Percentiles rank a stretch among this genome's conserved stretches.
Evolutionary conservation across 345 rosid genomes (phyloP).

Genomic region (Balakata baccata): DNA sequence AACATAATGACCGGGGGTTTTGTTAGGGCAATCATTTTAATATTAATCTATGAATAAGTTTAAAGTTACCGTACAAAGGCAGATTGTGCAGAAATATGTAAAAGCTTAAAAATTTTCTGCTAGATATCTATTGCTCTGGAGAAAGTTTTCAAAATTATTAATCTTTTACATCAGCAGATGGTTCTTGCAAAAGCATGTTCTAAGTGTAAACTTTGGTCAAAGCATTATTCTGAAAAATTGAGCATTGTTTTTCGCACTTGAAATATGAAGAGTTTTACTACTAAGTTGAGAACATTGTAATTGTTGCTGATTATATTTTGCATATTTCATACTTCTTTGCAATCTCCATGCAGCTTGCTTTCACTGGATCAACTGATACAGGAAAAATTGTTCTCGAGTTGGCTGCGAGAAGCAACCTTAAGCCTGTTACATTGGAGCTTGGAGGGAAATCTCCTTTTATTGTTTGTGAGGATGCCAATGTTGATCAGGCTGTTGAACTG

Average conservation of each 20-base stretch:
- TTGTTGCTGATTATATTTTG: neutral
- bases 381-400: slow-evolving; percentile 66
- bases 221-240: neutral
- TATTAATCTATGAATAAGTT: no score
- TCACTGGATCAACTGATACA: slow-evolving; percentile 82
- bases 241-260: neutral
- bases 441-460: slow-evolving; percentile 98
- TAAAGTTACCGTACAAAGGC: no score
- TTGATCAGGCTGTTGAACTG: slow-evolving; percentile 77
- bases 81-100: no score
- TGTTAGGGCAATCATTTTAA: neutral
- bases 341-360: slow-evolving; percentile 61
- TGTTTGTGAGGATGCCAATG: slow-evolving; percentile 89
- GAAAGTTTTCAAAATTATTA: neutral
- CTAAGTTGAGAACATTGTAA: neutral
- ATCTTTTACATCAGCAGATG: neutral
- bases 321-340: neutral
- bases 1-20: neutral
- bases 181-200: neutral
- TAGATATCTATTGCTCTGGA: neutral
- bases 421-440: slow-evolving; percentile 87
- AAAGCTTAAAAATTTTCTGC: neutral
- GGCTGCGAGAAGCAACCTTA: slow-evolving; percentile 84
- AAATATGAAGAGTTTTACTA: neutral
- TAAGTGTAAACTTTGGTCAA: neutral